phyloP scores from a whole-genome alignment of 2,329 filamentous ascomycete species.

The Colletotrichum aenigma region DNA sequence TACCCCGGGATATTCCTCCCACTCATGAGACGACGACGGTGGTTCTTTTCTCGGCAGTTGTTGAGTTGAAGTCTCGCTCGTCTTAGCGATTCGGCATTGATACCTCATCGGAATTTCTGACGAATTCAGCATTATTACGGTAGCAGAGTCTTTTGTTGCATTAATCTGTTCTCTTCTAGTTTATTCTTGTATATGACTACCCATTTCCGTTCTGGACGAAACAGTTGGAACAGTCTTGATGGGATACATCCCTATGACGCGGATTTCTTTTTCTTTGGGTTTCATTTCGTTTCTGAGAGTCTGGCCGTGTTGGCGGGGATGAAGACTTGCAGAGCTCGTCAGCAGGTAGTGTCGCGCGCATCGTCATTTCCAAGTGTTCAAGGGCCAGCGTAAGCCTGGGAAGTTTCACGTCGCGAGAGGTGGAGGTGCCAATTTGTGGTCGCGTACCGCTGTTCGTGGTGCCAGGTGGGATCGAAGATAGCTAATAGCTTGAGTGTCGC shows the following conservation, averaged over 20 bases:
- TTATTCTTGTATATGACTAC: neutral
- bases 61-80: conserved; percentile 3
- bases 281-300: neutral
- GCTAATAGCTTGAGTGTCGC: neutral
- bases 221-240: neutral
- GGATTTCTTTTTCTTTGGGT: neutral
- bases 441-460: neutral
- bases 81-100: conserved; percentile 12
- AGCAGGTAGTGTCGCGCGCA: neutral
- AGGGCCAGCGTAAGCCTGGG: neutral
- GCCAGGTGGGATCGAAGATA: neutral
- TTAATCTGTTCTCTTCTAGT: neutral
- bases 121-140: conserved; percentile 6
- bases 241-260: conserved; percentile 1
- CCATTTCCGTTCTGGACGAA: neutral
- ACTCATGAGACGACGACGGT: conserved; percentile 4
- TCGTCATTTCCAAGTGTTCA: neutral
- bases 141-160: neutral
- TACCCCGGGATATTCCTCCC: conserved; percentile 18
- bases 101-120: neutral
- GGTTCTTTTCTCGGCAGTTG: conserved; percentile 14
- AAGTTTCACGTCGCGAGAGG: neutral
- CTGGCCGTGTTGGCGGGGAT: neutral
- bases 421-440: neutral
- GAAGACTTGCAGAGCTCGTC: neutral